A percentile compares a stretch with the other conserved stretches of the same genome.
Evolutionary conservation across 2,329 filamentous ascomycete genomes (phyloP).

Genomic region (Nemania serpens): DNA sequence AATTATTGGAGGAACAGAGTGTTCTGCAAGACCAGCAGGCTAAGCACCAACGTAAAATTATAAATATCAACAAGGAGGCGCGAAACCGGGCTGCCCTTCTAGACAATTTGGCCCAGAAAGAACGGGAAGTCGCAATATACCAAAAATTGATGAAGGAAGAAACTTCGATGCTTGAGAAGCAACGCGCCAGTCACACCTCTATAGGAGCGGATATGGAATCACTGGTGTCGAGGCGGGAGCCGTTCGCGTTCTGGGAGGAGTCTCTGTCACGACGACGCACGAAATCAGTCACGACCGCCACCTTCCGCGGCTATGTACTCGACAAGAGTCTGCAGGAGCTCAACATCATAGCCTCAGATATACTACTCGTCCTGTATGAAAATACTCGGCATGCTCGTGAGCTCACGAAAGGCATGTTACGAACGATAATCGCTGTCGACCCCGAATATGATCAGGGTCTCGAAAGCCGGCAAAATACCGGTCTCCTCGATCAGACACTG

Average conservation of each 20-base stretch:
- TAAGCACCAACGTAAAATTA: slow-evolving; percentile 6
- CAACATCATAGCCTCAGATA: slow-evolving; percentile 36
- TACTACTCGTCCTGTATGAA: slow-evolving; percentile 39
- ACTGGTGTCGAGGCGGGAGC: slow-evolving; percentile 25
- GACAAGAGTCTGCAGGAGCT: slow-evolving; percentile 38
- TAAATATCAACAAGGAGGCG: background rate
- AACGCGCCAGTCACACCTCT: slow-evolving; percentile 1
- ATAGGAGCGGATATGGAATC: slow-evolving; percentile 14
- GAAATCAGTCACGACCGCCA: slow-evolving; percentile 22
- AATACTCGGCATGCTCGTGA: slow-evolving; percentile 36
- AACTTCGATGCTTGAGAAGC: slow-evolving; percentile 13
- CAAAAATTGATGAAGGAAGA: slow-evolving; percentile 26
- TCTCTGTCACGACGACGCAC: slow-evolving; percentile 31
- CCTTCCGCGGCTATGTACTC: slow-evolving; percentile 37
- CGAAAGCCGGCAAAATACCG: background rate
- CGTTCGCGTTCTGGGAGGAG: slow-evolving; percentile 39
- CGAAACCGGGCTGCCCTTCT: background rate
- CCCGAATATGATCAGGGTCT: slow-evolving; percentile 10
- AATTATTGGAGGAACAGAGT: slow-evolving; percentile 16
- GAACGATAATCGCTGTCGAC: slow-evolving; percentile 31
- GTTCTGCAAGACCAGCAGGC: slow-evolving; percentile 7
- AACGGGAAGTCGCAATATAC: slow-evolving; percentile 29
- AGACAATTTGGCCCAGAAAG: slow-evolving; percentile 14
- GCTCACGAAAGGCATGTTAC: slow-evolving; percentile 36
- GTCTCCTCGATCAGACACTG: slow-evolving; percentile 38